These are phyloP conservation scores for Caloboletus inedulis DNA, from an alignment of 1,284 basidiomycete genomes.

Conservation along the genomic window DNA sequence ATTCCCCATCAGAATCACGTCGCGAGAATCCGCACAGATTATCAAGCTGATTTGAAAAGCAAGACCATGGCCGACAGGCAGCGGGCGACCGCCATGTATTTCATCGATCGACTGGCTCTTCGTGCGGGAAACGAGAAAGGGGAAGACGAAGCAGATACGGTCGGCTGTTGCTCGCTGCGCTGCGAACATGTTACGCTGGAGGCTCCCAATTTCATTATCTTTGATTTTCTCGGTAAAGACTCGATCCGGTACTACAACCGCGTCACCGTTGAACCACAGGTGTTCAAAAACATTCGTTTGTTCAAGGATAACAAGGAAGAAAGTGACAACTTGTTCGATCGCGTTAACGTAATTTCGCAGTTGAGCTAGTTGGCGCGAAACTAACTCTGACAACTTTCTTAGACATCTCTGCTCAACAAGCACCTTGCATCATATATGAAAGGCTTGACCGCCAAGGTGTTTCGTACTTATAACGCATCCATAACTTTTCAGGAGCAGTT, in stretches of 20 bases:
- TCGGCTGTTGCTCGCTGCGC: constrained; percentile 94
- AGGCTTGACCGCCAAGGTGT: constrained; percentile 94
- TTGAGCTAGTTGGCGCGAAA: constrained; percentile 1
- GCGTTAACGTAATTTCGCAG: constrained; percentile 65
- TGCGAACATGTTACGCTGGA: constrained; percentile 93
- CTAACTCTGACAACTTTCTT: constrained; percentile 13
- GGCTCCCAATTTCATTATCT: constrained; percentile 80
- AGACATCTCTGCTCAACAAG: constrained; percentile 87
- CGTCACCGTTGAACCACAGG: constrained; percentile 81
- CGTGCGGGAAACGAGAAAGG: constrained; percentile 98
- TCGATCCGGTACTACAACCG: constrained; percentile 95
- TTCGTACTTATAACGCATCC: constrained; percentile 98
- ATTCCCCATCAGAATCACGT: constrained; percentile 68
- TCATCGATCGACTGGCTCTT: constrained; percentile 92
- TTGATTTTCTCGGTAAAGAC: constrained; percentile 98
- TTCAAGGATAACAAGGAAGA: constrained; percentile 90
- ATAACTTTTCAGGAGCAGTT: constrained; percentile 90
- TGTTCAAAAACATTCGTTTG: constrained; percentile 88
- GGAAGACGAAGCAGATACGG: constrained; percentile 96
- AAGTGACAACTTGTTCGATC: constrained; percentile 91
- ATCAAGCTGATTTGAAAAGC: constrained; percentile 77
- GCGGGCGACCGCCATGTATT: constrained; percentile 95
- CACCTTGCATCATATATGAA: constrained; percentile 92
- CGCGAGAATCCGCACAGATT: constrained; percentile 85
- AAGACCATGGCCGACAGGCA: constrained; percentile 93